Evolutionary conservation across 2,329 filamentous ascomycete species (phyloP), one percentile per base, ranked within the genome.

Genomic region (Verticillium zaregamsianum): DNA sequence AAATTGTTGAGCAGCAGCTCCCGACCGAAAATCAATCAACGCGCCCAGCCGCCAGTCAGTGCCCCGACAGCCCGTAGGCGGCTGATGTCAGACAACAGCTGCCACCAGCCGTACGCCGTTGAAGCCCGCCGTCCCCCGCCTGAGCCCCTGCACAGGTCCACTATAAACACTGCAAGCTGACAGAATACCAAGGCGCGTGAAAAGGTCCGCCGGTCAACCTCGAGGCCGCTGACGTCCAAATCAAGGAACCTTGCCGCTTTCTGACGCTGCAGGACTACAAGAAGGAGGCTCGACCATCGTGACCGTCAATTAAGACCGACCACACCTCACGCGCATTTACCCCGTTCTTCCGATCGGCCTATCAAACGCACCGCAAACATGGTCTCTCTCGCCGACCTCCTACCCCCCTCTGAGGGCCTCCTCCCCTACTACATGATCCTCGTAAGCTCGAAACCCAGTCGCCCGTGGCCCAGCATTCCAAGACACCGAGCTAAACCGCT

Each of bases 341-440:
- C 37, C 12, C 37, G 37, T 17, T n/a, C 15, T 45, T 49, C 11
- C 9, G n/a, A 49, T 14, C 15, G 5, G 11, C 5, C 11, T 2
- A n/a, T 23, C 20, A 9, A 8, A 49, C 12, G 15, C 25, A 32
- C 28, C 31, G 14, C 52, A 35, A 66, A 56, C 37, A 84, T 86
- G 81, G 80, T 83, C 39, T 64, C 73, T 2, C 49, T 85, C 60
- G 72, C 76, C 62, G 69, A 74, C 25, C 74, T 79, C 56, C 79
- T 83, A 31, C 82, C 84, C 3, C 71, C 73, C 2, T 77, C 79
- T 57, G 79, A 85, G 69, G 85, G 85, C 63, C 76, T 83, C 63
- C 68, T 87, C 62, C 85, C 85, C 28, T 86, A 85, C 67, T 87
- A 86, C 69, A 83, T 87, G 73, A 74, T 86, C 60, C 69, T 84